Percentiles rank a stretch among this genome's conserved stretches.
Conservation (phyloP, 1,284 basidiomycete genomes). For the Laetiporus sulphureus region DNA sequence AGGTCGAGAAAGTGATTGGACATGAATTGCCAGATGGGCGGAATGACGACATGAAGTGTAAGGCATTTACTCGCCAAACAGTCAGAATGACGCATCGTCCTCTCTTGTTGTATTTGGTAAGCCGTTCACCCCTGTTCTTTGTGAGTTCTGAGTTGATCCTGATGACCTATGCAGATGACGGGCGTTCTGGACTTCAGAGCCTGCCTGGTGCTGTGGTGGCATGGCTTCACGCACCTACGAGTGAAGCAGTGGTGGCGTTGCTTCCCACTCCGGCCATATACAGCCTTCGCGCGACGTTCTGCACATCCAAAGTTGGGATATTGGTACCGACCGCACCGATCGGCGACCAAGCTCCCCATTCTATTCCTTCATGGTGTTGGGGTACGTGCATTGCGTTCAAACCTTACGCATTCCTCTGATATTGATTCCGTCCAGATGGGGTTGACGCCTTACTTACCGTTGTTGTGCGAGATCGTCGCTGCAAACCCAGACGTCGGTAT, state of each 20-base stretch:
- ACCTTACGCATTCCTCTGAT: too few species aligned
- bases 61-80: constrained; percentile 44
- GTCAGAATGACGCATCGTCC: constrained; percentile 45
- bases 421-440: not conserved
- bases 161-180: not conserved
- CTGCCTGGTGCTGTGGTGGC: not conserved
- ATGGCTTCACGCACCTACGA: not conserved
- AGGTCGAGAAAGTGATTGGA: constrained; percentile 28
- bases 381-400: constrained; percentile 27
- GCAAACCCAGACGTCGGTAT: constrained; percentile 37
- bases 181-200: not conserved
- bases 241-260: not conserved
- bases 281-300: constrained; percentile 34
- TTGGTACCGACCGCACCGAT: constrained; percentile 48
- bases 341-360: constrained; percentile 34
- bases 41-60: constrained; percentile 27
- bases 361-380: constrained; percentile 56
- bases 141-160: not conserved
- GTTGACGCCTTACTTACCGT: constrained; percentile 28
- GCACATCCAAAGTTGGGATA: constrained; percentile 36
- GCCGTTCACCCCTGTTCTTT: not conserved
- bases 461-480: constrained; percentile 32
- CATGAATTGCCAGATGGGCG: constrained; percentile 29
- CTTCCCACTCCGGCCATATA: constrained; percentile 27
- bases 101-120: constrained; percentile 40